phyloP scores from a whole-genome alignment of 2,329 filamentous ascomycete genomes.

The Trichoderma sp. region DNA sequence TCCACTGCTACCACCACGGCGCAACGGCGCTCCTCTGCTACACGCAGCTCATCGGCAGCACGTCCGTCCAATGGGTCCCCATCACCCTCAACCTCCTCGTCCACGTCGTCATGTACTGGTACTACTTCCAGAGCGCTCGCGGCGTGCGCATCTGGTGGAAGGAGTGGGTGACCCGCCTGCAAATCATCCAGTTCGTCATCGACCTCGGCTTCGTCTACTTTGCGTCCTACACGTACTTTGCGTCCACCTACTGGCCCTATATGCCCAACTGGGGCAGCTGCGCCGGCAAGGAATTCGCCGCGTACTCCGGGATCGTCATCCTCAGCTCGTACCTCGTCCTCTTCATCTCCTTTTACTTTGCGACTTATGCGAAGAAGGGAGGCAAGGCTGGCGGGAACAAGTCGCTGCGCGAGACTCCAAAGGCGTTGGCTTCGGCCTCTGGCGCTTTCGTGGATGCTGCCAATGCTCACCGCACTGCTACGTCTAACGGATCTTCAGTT shows the following conservation, averaged over 20 bases:
- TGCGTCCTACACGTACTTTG: slow-evolving; percentile 77
- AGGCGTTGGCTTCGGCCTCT: not conserved
- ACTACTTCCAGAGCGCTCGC: slow-evolving; percentile 91
- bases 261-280: slow-evolving; percentile 71
- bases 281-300: slow-evolving; percentile 78
- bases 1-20: slow-evolving; percentile 91
- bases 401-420: not conserved
- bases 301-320: slow-evolving; percentile 71
- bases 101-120: slow-evolving; percentile 96
- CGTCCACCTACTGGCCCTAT: slow-evolving; percentile 69
- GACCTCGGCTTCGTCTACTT: slow-evolving; percentile 80
- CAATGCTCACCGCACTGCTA: not conserved
- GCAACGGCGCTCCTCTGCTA: slow-evolving; percentile 88
- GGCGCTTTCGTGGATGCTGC: not conserved
- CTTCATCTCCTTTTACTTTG: slow-evolving; percentile 78
- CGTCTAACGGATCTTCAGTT: not conserved
- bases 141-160: slow-evolving; percentile 93
- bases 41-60: slow-evolving; percentile 81
- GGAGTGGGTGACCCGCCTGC: slow-evolving; percentile 89
- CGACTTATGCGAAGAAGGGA: slow-evolving; percentile 38
- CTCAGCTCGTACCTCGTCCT: slow-evolving; percentile 75
- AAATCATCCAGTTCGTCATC: slow-evolving; percentile 87
- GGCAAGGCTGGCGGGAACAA: not conserved
- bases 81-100: slow-evolving; percentile 83
- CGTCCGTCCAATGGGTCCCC: slow-evolving; percentile 81